Conservation (phyloP, 305 asterid species). For the Fraxinus dipetala region DNA sequence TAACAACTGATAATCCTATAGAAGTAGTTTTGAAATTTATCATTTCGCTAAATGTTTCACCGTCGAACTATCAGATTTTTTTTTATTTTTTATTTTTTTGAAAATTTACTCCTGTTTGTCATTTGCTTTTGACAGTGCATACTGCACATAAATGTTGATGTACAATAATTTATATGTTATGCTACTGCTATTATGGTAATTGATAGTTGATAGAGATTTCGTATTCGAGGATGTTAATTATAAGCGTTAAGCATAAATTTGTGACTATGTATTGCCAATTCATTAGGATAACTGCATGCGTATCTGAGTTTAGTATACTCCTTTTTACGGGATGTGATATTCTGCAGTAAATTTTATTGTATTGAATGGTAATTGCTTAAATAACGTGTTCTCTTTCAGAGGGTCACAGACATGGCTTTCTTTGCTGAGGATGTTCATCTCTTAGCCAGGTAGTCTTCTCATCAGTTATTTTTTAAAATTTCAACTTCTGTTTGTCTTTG, state of each 20-base stretch:
- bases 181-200: background rate
- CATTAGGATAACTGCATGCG: background rate
- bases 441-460: slow-evolving; percentile 65
- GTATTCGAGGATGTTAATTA: background rate
- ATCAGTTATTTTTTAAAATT: slow-evolving; percentile 18
- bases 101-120: background rate
- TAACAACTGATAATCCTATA: background rate
- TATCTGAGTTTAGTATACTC: background rate
- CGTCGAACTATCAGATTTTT: background rate
- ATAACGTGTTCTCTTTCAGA: slow-evolving; percentile 47
- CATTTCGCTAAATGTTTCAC: background rate
- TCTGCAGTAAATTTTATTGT: background rate
- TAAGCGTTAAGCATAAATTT: background rate
- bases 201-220: background rate
- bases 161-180: background rate
- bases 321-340: background rate
- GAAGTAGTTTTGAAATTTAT: background rate
- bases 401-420: slow-evolving; percentile 97
- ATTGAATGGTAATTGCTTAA: background rate
- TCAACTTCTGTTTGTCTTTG: slow-evolving; percentile 16
- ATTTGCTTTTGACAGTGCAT: background rate
- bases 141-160: background rate
- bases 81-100: background rate
- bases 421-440: slow-evolving; percentile 96
- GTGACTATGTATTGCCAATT: background rate